Evolutionary conservation across 495 filamentous ascomycete species (phyloP).

Genomic region (Neurospora intermedia): DNA sequence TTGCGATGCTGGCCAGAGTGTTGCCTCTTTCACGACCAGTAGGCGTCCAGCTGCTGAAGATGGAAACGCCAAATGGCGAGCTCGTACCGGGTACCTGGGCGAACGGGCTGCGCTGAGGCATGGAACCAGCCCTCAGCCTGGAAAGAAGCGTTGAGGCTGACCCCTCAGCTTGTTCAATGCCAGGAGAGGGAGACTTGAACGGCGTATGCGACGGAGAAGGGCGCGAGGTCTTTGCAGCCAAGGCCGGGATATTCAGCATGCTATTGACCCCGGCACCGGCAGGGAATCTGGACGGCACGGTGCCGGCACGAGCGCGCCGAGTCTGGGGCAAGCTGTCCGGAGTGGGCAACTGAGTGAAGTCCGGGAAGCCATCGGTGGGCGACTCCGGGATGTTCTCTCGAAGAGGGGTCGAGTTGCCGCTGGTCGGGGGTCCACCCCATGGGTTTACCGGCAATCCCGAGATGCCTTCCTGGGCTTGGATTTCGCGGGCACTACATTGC

Average conservation of each 20-base stretch:
- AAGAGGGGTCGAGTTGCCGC: slow-evolving; percentile 88
- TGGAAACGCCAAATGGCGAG: slow-evolving; percentile 73
- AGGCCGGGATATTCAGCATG: slow-evolving; percentile 48
- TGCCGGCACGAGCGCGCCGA: slow-evolving; percentile 75
- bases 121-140: slow-evolving; percentile 83
- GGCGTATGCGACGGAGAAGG: slow-evolving; percentile 87
- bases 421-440: slow-evolving; percentile 86
- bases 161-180: slow-evolving; percentile 50
- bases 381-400: slow-evolving; percentile 97
- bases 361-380: slow-evolving; percentile 91
- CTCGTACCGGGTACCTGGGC: slow-evolving; percentile 39
- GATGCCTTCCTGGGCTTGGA: slow-evolving; percentile 89
- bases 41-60: slow-evolving; percentile 82
- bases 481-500: slow-evolving; percentile 69
- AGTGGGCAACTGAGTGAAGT: slow-evolving; percentile 59
- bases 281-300: slow-evolving; percentile 90
- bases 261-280: slow-evolving; percentile 50
- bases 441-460: slow-evolving; percentile 61
- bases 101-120: slow-evolving; percentile 78
- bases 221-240: slow-evolving; percentile 72
- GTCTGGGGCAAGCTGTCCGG: slow-evolving; percentile 47
- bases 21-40: slow-evolving; percentile 62
- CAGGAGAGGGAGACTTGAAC: slow-evolving; percentile 67
- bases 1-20: slow-evolving; percentile 74
- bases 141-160: slow-evolving; percentile 67